Evolutionary conservation across 176 grass and related monocot species (phyloP).

Genomic region (Melocanna baccifera): DNA sequence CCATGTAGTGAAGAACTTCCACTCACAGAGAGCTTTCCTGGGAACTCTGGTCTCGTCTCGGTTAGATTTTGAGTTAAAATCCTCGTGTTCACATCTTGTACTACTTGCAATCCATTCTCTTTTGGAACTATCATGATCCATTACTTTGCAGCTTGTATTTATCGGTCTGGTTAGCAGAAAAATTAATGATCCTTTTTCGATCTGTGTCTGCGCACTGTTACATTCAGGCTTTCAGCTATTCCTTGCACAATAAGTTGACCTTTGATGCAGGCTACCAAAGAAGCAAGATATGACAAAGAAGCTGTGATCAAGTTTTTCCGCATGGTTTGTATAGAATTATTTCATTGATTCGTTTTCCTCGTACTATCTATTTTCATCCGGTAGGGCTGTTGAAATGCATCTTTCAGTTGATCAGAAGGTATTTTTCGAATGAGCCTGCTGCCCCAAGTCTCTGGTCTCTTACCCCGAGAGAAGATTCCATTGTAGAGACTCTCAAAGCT

Average conservation of each 20-base stretch:
- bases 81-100: background rate
- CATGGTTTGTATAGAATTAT: slow-evolving; percentile 54
- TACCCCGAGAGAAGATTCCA: slow-evolving; percentile 45
- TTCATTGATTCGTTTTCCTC: slow-evolving; percentile 13
- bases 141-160: background rate
- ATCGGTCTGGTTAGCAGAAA: background rate
- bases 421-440: slow-evolving; percentile 81
- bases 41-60: slow-evolving; percentile 63
- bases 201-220: background rate
- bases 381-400: slow-evolving; percentile 17
- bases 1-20: slow-evolving; percentile 80
- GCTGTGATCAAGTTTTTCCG: slow-evolving; percentile 89
- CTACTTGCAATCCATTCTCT: background rate
- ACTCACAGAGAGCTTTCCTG: slow-evolving; percentile 76
- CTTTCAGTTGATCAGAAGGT: slow-evolving; percentile 94
- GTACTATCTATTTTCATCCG: background rate
- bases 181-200: background rate
- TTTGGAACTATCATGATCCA: background rate
- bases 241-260: background rate
- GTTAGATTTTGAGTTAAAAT: slow-evolving; percentile 52
- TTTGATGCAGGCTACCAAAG: slow-evolving; percentile 63
- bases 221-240: background rate
- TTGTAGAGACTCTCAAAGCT: slow-evolving; percentile 49
- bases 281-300: slow-evolving; percentile 86
- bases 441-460: slow-evolving; percentile 66